Conservation (phyloP, 331 rosid species). For the Acacia pycnantha region DNA sequence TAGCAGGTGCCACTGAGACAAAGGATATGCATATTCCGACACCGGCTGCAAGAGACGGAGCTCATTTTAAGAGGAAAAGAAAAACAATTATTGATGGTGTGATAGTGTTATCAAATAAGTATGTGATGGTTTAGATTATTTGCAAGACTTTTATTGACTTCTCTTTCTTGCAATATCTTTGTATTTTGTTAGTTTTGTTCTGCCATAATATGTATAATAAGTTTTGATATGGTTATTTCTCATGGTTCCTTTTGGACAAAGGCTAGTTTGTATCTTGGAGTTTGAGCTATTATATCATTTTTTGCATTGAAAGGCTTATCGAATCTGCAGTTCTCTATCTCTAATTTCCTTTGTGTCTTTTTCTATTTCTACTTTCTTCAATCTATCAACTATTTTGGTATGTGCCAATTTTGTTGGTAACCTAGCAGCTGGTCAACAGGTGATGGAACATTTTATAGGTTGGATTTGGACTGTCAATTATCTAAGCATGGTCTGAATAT, state of each 20-base stretch:
- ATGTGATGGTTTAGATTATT: constrained; percentile 29
- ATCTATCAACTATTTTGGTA: not conserved
- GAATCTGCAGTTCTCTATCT: not conserved
- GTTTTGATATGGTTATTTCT: not conserved
- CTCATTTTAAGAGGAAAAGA: constrained; percentile 44
- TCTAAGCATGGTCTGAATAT: not conserved
- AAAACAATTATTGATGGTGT: constrained; percentile 47
- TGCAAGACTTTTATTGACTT: not conserved
- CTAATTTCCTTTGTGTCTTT: not conserved
- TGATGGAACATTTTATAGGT: not conserved
- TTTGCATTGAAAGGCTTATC: not conserved
- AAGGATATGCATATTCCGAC: constrained; percentile 40
- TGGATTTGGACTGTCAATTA: not conserved
- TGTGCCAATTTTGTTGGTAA: not conserved
- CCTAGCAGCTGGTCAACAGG: not conserved
- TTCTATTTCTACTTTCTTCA: not conserved
- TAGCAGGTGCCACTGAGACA: constrained; percentile 39
- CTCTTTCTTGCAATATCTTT: not conserved
- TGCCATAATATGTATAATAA: not conserved
- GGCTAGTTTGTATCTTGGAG: not conserved
- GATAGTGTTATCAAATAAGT: constrained; percentile 46
- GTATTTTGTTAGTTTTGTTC: not conserved
- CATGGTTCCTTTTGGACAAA: not conserved
- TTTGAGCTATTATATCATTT: not conserved
- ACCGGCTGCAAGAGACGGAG: constrained; percentile 42